Evolutionary conservation across 2,329 filamentous ascomycete genomes (phyloP), one percentile per base, ranked within the genome.

Genomic region (Epichloe bromicola): DNA sequence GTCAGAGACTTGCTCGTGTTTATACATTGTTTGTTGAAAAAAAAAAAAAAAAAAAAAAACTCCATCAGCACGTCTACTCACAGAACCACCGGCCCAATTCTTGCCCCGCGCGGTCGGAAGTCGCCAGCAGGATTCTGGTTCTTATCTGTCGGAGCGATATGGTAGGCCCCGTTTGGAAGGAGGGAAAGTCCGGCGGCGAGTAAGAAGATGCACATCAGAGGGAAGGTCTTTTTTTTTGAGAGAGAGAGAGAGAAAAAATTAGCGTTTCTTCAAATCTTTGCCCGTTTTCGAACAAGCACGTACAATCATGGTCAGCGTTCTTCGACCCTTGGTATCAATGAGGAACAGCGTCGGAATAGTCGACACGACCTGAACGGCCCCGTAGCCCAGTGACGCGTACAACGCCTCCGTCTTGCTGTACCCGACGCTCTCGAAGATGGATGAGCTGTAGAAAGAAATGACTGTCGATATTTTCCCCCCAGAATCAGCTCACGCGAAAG

Each of bases 391-490:
- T 0, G 70, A 71, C 0, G 67, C 67, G 5, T 70, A 62, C 2
- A 72, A 61, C 0, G 83, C 76, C 23, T 74, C 65, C 48, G 73
- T 75, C 1, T 70, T 64, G 36, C 52, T 63, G 46, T 77, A 76
- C 11, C 79, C 79, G 10, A 79, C 76, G 1, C 80, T 62, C 17
- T 63, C 57, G 61, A 79, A 80, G 34, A 79, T 70, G 8, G 78
- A 80, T 0, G 78, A 80, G 2, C 75, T 80, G 65, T 86, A 86
- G 63, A 86, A 87, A 0, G 82, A 79, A 50, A 86, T 82, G 56
- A 86, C 56, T 61, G n/a, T n/a, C 2, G 30, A 33, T 5, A n/a
- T 10, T 3, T 15, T 23, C 1, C 36, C 12, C 36, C 14, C 19
- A 42, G 10, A 30, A 46, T 33, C 26, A 20, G 6, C 30, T 12